Evolutionary conservation across 208 protist genomes (phyloP).

Genomic region (Leishmania amazonensis): DNA sequence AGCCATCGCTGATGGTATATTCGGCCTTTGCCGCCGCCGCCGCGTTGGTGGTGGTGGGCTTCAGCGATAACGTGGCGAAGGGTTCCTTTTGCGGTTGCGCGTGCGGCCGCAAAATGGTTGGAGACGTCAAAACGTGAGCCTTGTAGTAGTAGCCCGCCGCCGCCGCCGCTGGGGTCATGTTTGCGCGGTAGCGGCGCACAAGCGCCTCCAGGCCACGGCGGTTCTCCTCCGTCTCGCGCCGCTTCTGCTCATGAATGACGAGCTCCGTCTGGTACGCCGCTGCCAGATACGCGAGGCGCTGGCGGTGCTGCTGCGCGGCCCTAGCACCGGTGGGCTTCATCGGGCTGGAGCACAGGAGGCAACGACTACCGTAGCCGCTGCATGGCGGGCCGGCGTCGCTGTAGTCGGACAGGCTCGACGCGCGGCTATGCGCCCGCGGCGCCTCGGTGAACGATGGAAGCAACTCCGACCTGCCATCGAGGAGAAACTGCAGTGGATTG

Average conservation of each 20-base stretch:
- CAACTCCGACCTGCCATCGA: background rate
- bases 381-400: constrained; percentile 7
- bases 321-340: background rate
- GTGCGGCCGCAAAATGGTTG: background rate
- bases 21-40: background rate
- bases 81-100: background rate
- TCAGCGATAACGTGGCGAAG: background rate
- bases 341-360: background rate
- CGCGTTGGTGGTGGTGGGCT: background rate
- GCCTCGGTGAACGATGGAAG: background rate
- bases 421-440: background rate
- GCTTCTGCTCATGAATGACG: constrained; percentile 33
- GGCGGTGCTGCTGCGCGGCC: background rate
- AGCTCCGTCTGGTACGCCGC: constrained; percentile 30
- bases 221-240: constrained; percentile 20
- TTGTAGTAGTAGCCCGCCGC: constrained; percentile 24
- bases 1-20: background rate
- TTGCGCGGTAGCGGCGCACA: constrained; percentile 11
- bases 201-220: constrained; percentile 7
- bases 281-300: constrained; percentile 22
- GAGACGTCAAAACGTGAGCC: constrained; percentile 6
- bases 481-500: background rate
- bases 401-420: constrained; percentile 11
- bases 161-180: constrained; percentile 28
- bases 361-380: background rate